Percentiles rank a stretch among this genome's conserved stretches.
Evolutionary conservation across 2,329 filamentous ascomycete genomes (phyloP).

Genomic region (Penicillium corylophilum): DNA sequence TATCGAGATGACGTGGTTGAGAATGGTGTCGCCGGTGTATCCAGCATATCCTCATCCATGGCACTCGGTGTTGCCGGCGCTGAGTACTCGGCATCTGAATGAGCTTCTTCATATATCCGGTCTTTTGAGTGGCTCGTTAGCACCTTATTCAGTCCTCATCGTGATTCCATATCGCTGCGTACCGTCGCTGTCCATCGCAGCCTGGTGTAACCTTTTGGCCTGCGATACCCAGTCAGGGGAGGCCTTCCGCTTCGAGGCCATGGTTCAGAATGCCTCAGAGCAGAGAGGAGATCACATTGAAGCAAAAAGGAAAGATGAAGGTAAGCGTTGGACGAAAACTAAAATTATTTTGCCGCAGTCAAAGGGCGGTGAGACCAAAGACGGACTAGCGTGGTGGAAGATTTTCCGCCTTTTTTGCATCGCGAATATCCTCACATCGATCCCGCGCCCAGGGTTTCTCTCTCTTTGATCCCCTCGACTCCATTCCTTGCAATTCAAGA

Average conservation of each 20-base stretch:
- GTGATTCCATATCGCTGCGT: slow-evolving; percentile 11
- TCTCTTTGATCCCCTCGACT: slow-evolving; percentile 14
- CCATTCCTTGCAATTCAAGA: slow-evolving; percentile 36
- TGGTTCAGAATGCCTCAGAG: slow-evolving; percentile 17
- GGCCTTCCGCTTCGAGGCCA: slow-evolving; percentile 40
- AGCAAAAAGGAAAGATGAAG: not conserved
- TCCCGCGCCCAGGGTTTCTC: slow-evolving; percentile 20
- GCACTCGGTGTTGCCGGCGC: slow-evolving; percentile 30
- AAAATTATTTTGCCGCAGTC: slow-evolving; percentile 34
- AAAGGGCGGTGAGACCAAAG: slow-evolving; percentile 33
- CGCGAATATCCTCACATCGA: slow-evolving; percentile 15
- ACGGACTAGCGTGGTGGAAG: slow-evolving; percentile 32
- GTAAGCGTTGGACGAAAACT: slow-evolving; percentile 9
- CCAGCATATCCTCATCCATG: slow-evolving; percentile 34
- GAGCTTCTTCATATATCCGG: slow-evolving; percentile 32
- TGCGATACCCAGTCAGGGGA: slow-evolving; percentile 24
- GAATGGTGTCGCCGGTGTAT: slow-evolving; percentile 52
- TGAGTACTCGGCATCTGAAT: slow-evolving; percentile 36
- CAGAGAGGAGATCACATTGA: not conserved
- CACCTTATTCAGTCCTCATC: slow-evolving; percentile 2
- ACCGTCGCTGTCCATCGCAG: slow-evolving; percentile 30
- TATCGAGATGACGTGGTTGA: slow-evolving; percentile 50
- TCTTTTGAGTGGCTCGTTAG: slow-evolving; percentile 37
- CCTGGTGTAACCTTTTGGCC: slow-evolving; percentile 33
- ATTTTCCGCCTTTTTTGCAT: slow-evolving; percentile 38